Evolutionary conservation across 306 rosid genomes (phyloP).

Genomic region (Ochetophila trinervis): DNA sequence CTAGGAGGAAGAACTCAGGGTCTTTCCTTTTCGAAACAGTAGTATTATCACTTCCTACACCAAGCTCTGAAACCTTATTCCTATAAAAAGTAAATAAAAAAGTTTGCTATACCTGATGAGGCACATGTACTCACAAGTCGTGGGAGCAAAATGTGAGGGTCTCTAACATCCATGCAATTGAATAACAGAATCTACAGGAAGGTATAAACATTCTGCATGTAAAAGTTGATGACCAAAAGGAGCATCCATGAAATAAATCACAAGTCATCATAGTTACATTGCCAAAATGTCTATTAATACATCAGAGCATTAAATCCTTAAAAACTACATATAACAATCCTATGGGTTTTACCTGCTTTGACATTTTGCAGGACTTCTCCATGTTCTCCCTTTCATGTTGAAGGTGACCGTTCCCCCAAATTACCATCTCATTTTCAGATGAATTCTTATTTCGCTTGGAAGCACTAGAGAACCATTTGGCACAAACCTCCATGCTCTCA

Average conservation of each 20-base stretch:
- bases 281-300: background rate
- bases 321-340: slow-evolving; percentile 11
- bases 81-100: background rate
- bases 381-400: slow-evolving; percentile 19
- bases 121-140: slow-evolving; percentile 56
- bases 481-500: slow-evolving; percentile 75
- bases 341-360: slow-evolving; percentile 39
- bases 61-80: background rate
- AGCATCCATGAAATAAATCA: background rate
- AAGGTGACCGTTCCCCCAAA: slow-evolving; percentile 25
- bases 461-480: slow-evolving; percentile 48
- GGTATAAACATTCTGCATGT: slow-evolving; percentile 18
- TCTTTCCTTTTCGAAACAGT: too few relatives aligned
- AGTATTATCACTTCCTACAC: background rate
- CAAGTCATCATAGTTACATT: background rate
- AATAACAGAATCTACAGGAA: slow-evolving; percentile 66
- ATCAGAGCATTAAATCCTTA: background rate
- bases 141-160: slow-evolving; percentile 66
- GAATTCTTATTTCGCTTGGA: slow-evolving; percentile 28
- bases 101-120: slow-evolving; percentile 56
- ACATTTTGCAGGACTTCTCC: slow-evolving; percentile 35
- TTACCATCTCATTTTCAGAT: background rate
- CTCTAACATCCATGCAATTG: slow-evolving; percentile 78
- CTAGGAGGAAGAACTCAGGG: background rate
- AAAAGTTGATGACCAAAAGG: background rate